phyloP scores from a whole-genome alignment of 2,329 filamentous ascomycete species.

The Aspergillus spinulosporus region DNA sequence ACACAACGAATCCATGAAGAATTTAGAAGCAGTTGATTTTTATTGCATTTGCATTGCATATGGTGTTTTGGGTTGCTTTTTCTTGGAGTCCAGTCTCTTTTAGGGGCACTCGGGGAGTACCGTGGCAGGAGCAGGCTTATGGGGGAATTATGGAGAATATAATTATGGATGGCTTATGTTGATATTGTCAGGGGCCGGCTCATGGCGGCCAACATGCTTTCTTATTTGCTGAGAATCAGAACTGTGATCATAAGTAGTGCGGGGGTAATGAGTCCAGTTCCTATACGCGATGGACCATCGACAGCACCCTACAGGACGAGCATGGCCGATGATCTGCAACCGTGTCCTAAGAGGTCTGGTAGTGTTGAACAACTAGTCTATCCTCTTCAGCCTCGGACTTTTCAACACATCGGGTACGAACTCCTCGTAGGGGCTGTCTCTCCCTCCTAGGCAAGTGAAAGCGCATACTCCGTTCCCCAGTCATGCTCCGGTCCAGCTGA shows the following conservation, averaged over 20 bases:
- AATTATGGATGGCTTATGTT: not conserved
- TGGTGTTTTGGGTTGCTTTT: not conserved
- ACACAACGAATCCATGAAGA: not conserved
- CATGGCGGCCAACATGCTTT: no score
- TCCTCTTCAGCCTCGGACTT: not conserved
- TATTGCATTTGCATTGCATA: not conserved
- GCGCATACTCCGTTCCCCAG: not conserved
- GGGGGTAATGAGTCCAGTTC: no score
- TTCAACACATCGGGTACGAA: not conserved
- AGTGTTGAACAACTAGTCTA: not conserved
- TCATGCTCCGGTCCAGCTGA: not conserved
- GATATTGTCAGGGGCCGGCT: not conserved
- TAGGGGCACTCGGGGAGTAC: not conserved
- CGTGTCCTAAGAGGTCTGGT: no score
- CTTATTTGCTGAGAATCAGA: not conserved
- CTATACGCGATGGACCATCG: no score
- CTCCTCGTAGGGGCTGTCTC: not conserved
- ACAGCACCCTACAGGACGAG: no score
- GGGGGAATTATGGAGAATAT: not conserved
- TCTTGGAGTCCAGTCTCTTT: not conserved
- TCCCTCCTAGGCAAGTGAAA: not conserved
- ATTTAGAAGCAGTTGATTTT: not conserved
- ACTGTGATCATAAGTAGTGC: no score
- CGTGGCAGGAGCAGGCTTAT: not conserved
- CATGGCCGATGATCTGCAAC: no score